phyloP scores from a whole-genome alignment of 306 rosid species.

The Rubus idaeus region DNA sequence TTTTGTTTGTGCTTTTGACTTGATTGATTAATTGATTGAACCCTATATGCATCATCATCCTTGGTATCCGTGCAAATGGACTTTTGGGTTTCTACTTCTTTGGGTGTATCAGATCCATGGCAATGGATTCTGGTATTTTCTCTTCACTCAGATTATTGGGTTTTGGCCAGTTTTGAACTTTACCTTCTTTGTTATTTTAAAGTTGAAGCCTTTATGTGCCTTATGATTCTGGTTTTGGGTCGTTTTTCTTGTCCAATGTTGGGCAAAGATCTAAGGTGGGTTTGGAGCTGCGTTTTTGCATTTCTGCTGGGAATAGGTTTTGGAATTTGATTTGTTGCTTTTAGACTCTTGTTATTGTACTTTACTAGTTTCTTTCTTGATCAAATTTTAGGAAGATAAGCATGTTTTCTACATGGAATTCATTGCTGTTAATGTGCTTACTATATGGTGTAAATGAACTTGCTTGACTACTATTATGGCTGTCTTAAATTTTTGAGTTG shows the following conservation, averaged over 20 bases:
- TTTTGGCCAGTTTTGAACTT: conserved; percentile 9
- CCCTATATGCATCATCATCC: conserved; percentile 24
- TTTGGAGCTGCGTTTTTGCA: conserved; percentile 1
- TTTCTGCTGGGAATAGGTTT: background rate
- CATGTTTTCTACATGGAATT: conserved; percentile 3
- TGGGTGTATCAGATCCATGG: conserved; percentile 48
- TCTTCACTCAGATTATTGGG: conserved; percentile 7
- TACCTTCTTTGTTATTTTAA: background rate
- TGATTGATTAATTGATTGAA: conserved; percentile 26
- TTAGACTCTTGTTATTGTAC: conserved; percentile 6
- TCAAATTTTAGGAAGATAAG: background rate
- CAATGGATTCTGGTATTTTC: conserved; percentile 16
- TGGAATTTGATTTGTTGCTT: conserved; percentile 20
- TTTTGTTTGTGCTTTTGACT: conserved; percentile 13
- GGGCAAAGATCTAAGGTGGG: conserved; percentile 31
- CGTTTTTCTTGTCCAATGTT: background rate
- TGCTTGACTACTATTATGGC: background rate
- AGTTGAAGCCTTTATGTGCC: background rate
- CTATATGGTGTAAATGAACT: background rate
- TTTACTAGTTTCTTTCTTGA: background rate
- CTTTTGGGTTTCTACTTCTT: conserved; percentile 2
- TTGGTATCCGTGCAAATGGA: conserved; percentile 18
- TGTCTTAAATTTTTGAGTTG: conserved; percentile 9
- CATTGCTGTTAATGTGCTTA: background rate
- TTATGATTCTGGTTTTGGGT: conserved; percentile 19